These are phyloP conservation scores for Ophiostoma himal-ulmi DNA, from an alignment of 2,329 filamentous ascomycete genomes.

Conservation along the genomic window DNA sequence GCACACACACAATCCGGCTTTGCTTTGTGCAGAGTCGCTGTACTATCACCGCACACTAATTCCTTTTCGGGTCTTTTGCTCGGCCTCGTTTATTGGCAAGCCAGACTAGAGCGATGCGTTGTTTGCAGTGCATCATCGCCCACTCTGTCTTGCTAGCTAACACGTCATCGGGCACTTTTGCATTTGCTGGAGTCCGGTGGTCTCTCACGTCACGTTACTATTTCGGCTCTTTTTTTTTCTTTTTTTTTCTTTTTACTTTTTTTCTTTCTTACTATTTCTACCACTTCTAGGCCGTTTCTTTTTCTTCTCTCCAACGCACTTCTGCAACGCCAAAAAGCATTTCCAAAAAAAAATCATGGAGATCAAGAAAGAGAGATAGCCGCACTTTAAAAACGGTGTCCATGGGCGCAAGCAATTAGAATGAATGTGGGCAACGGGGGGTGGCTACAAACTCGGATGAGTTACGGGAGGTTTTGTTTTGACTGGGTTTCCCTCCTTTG, in stretches of 20 bases:
- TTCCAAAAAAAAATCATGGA: slow-evolving; percentile 6
- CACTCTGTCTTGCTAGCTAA: not conserved
- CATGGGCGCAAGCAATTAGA: slow-evolving; percentile 21
- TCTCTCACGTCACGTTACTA: not conserved
- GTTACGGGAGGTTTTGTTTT: slow-evolving; percentile 14
- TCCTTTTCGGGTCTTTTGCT: slow-evolving; percentile 1
- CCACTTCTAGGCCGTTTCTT: not conserved
- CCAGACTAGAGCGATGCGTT: not conserved
- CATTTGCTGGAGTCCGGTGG: slow-evolving; percentile 17
- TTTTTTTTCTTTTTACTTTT: slow-evolving; percentile 3
- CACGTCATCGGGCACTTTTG: not conserved
- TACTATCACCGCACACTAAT: slow-evolving; percentile 24
- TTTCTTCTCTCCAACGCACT: slow-evolving; percentile 13
- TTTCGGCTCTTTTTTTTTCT: not conserved
- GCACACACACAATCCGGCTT: not conserved
- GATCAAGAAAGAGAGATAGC: slow-evolving; percentile 6
- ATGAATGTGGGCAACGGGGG: slow-evolving; percentile 20
- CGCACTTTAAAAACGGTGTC: slow-evolving; percentile 14
- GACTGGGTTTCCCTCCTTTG: slow-evolving; percentile 6
- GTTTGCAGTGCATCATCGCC: slow-evolving; percentile 4
- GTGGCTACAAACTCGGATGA: slow-evolving; percentile 15
- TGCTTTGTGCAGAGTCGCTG: slow-evolving; percentile 13
- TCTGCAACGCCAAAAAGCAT: not conserved
- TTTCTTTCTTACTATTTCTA: not conserved
- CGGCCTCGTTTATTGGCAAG: not conserved